Percentiles rank a stretch among this genome's conserved stretches.
Evolutionary conservation across 2,329 filamentous ascomycete genomes (phyloP).

Genomic region (Paecilomyces fulvus): DNA sequence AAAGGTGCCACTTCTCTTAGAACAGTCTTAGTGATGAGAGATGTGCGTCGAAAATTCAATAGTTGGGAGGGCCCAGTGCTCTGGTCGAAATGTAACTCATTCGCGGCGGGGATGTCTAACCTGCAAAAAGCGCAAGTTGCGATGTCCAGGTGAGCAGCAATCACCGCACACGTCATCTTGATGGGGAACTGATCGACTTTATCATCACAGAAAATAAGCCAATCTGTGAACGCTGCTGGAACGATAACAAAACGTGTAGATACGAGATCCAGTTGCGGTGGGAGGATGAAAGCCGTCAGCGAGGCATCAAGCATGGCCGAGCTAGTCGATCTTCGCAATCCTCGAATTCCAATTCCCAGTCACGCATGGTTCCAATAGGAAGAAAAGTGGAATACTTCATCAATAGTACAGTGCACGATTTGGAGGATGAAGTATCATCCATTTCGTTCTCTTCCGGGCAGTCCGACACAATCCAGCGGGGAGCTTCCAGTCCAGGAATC

Average conservation of each 20-base stretch:
- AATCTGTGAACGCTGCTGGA: slow-evolving; percentile 1
- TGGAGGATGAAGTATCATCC: slow-evolving; percentile 3
- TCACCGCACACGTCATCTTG: neutral
- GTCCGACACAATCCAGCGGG: too few relatives aligned
- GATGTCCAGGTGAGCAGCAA: slow-evolving; percentile 6
- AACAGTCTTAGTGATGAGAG: neutral
- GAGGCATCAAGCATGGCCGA: slow-evolving; percentile 8
- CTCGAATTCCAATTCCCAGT: neutral
- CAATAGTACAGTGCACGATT: slow-evolving; percentile 5
- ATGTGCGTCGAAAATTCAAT: neutral
- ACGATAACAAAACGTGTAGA: slow-evolving; percentile 5
- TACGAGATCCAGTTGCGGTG: slow-evolving; percentile 7
- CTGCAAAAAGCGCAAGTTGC: slow-evolving; percentile 9
- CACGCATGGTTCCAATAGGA: neutral
- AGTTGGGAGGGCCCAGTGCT: neutral
- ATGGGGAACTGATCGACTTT: neutral
- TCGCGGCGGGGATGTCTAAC: slow-evolving; percentile 8
- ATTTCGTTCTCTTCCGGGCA: neutral
- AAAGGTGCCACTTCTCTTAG: neutral
- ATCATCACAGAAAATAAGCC: slow-evolving; percentile 6
- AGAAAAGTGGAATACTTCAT: slow-evolving; percentile 4
- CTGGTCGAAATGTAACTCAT: slow-evolving; percentile 9
- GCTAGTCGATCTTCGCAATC: slow-evolving; percentile 1
- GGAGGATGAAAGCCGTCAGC: slow-evolving; percentile 8
- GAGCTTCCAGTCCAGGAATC: neutral